Conservation (phyloP, 2,329 filamentous ascomycete species). For the Zymoseptoria tritici region DNA sequence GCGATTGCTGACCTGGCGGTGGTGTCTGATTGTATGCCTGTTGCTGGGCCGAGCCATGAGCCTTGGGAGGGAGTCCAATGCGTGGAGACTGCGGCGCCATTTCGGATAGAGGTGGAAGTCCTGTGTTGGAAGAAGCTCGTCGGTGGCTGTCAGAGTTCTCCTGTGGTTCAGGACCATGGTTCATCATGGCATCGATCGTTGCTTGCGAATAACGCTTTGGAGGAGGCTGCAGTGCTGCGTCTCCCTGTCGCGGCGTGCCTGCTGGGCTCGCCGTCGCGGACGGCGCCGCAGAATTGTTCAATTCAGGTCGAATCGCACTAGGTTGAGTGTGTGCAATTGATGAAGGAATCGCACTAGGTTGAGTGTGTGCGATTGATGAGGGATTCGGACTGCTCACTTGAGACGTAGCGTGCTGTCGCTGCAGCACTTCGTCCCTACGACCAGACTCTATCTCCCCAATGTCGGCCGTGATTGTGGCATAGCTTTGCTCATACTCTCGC, state of each 20-base stretch:
- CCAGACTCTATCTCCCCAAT: slow-evolving; percentile 60
- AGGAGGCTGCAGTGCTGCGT: slow-evolving; percentile 8
- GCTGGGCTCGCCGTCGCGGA: slow-evolving; percentile 13
- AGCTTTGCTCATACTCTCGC: slow-evolving; percentile 63
- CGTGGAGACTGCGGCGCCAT: slow-evolving; percentile 30
- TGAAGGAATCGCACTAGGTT: slow-evolving; percentile 20
- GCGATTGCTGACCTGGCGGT: slow-evolving; percentile 31
- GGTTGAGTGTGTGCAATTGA: slow-evolving; percentile 18
- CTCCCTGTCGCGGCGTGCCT: slow-evolving; percentile 8
- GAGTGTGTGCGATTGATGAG: slow-evolving; percentile 18
- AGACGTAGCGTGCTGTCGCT: slow-evolving; percentile 10
- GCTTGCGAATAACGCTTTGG: slow-evolving; percentile 24
- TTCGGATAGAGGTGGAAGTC: slow-evolving; percentile 29
- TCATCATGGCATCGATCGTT: slow-evolving; percentile 32
- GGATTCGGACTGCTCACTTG: slow-evolving; percentile 20
- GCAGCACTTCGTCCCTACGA: slow-evolving; percentile 42
- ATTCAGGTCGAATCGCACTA: slow-evolving; percentile 4
- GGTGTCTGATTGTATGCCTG: slow-evolving; percentile 27
- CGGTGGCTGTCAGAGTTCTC: slow-evolving; percentile 20
- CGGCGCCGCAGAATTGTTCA: slow-evolving; percentile 4
- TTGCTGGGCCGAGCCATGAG: slow-evolving; percentile 13
- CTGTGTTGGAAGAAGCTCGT: slow-evolving; percentile 25
- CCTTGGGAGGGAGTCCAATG: slow-evolving; percentile 21
- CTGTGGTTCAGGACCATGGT: slow-evolving; percentile 31
- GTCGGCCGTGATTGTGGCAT: slow-evolving; percentile 54